Evolutionary conservation across 805 yeast genomes (phyloP).

Genomic region (Naumovozyma baii): DNA sequence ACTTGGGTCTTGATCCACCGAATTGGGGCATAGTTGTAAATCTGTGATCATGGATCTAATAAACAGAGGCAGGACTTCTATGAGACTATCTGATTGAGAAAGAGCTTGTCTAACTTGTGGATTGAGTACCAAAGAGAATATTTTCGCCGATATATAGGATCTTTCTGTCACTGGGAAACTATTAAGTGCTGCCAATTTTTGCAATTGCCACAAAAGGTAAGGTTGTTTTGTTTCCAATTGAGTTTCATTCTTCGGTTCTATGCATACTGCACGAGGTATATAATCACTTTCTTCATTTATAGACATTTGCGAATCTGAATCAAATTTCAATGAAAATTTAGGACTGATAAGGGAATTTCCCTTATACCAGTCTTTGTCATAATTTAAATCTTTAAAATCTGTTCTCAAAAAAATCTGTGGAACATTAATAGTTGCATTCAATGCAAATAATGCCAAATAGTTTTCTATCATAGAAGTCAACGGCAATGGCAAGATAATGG

Average conservation of each 20-base stretch:
- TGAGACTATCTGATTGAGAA: constrained; percentile 20
- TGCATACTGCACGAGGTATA: constrained; percentile 4
- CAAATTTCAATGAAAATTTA: constrained; percentile 6
- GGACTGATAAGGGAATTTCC: constrained; percentile 10
- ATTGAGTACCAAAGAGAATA: constrained; percentile 16
- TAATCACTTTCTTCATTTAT: constrained; percentile 1
- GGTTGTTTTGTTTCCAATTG: constrained; percentile 12
- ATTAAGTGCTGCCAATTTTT: constrained; percentile 18
- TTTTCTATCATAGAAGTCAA: constrained; percentile 20
- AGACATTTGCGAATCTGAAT: background rate
- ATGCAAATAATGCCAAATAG: constrained; percentile 23
- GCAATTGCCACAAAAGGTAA: constrained; percentile 23
- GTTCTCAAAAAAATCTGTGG: constrained; percentile 18
- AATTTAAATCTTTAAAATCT: constrained; percentile 20
- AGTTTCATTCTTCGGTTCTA: constrained; percentile 4
- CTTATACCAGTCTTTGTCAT: constrained; percentile 20
- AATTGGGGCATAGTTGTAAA: constrained; percentile 14
- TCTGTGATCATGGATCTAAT: constrained; percentile 20
- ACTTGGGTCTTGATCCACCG: constrained; percentile 7
- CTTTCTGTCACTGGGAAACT: constrained; percentile 16
- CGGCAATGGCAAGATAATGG: constrained; percentile 20
- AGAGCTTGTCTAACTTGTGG: constrained; percentile 13
- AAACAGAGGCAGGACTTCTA: constrained; percentile 23
- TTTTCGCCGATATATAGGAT: constrained; percentile 16
- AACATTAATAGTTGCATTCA: constrained; percentile 16